phyloP scores from a whole-genome alignment of 2,329 filamentous ascomycete genomes.

The Aschersonia sp. region DNA sequence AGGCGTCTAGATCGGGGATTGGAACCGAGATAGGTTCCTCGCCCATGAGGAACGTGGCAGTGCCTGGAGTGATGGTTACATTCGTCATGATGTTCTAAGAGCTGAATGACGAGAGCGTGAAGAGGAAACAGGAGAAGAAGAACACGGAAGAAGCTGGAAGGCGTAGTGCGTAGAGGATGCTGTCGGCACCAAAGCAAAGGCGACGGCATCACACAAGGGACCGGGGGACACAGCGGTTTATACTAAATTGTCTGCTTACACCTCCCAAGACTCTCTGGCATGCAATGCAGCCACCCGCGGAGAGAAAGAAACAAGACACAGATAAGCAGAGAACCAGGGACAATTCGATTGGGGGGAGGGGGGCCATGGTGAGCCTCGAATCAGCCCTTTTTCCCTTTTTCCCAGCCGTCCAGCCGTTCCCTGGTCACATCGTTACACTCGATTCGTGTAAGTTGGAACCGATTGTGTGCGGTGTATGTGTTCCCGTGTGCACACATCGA shows the following conservation, averaged over 20 bases:
- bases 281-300: not conserved
- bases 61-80: not conserved
- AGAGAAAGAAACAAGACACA: not conserved
- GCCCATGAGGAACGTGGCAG: constrained; percentile 16
- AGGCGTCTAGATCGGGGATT: constrained; percentile 16
- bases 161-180: no score
- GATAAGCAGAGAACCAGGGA: not conserved
- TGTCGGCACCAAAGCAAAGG: not conserved
- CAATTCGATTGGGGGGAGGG: not conserved
- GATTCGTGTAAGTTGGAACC: not conserved
- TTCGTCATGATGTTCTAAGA: not conserved
- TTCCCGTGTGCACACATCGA: not conserved
- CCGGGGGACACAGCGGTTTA: no score
- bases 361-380: no score
- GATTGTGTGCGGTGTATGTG: no score
- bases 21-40: constrained; percentile 16
- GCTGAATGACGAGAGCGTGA: no score
- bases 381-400: no score
- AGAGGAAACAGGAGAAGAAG: not conserved
- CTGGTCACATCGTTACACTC: not conserved
- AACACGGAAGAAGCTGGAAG: not conserved
- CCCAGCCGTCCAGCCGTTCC: no score
- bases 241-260: no score
- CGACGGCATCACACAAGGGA: not conserved
- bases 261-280: not conserved